These are phyloP conservation scores for Metschnikowia rubicola DNA, from an alignment of 805 yeast species.

Conservation along the genomic window DNA sequence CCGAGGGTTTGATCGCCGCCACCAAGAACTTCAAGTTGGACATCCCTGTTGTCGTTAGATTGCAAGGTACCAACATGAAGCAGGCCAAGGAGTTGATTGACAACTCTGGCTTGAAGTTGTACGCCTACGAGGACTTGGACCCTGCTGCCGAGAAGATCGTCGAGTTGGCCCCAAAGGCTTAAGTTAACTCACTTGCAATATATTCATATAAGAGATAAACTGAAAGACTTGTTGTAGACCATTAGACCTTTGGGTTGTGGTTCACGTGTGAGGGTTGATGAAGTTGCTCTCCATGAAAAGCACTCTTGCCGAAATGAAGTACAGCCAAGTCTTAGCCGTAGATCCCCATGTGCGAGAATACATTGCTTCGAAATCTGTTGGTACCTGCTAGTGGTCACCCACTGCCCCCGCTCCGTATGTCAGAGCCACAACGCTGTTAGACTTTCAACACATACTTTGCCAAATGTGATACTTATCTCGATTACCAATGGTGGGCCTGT, in stretches of 20 bases:
- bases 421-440: no score
- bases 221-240: not conserved
- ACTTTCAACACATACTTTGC: no score
- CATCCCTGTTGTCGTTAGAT: constrained; percentile 95
- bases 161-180: constrained; percentile 48
- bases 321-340: no score
- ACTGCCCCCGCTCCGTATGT: no score
- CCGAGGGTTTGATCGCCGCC: constrained; percentile 94
- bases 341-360: no score
- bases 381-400: no score
- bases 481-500: no score
- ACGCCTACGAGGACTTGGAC: constrained; percentile 87
- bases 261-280: no score
- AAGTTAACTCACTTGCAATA: not conserved
- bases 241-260: not conserved
- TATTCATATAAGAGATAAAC: constrained; percentile 2
- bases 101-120: constrained; percentile 89
- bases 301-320: no score
- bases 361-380: no score
- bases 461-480: no score
- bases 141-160: constrained; percentile 97
- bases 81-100: constrained; percentile 83
- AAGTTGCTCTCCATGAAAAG: no score
- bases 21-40: constrained; percentile 85
- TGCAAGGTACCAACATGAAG: constrained; percentile 95